Evolutionary conservation across 768 basidiomycete species (phyloP), one percentile per base, ranked within the genome.

Genomic region (Amanita phalloides): DNA sequence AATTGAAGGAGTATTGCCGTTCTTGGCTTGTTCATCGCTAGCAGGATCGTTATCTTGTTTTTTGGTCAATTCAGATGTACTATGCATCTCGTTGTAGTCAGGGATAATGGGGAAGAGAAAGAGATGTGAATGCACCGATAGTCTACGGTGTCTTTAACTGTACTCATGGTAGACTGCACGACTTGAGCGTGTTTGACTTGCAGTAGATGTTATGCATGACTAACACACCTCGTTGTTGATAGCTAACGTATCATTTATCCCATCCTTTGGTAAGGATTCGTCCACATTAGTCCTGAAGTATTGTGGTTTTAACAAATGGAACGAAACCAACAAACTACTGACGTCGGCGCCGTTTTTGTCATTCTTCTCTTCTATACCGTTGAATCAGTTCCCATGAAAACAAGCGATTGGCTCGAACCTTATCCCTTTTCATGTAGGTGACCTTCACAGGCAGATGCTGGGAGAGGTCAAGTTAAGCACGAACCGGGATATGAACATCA

Each of bases 341-440:
- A 48, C 47, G 36, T 48, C 14, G 36, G 13, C 36, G 37, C 26
- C 35, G 14, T 20, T 38, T 38, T n/a, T 37, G 23, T 14, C 35
- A 38, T 38, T 36, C 35, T 48, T 38, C 33, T 6, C 33, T 47
- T 47, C 45, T 36, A 9, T 35, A 17, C 30, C 45, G 17, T 14
- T 17, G 10, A 20, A 7, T 33, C 30, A 17, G 36, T 48, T 48
- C 23, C 20, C 37, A 38, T 37, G 36, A 48, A 48, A 26, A 33
- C 33, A 17, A 26, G 49, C 11, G 43, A 45, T 55, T 23, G 17
- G 45, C 56, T 38, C 23, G 48, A 48, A 66, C 68, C 65, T 70
- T 71, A 60, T 63, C 64, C 58, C 64, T 62, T 43, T 63, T 65
- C 55, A 65, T 59, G 57, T 70, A 68, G 4, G 67, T 69, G 39